phyloP scores from a whole-genome alignment of 2,329 filamentous ascomycete species.

The Dactylellina haptotyla region DNA sequence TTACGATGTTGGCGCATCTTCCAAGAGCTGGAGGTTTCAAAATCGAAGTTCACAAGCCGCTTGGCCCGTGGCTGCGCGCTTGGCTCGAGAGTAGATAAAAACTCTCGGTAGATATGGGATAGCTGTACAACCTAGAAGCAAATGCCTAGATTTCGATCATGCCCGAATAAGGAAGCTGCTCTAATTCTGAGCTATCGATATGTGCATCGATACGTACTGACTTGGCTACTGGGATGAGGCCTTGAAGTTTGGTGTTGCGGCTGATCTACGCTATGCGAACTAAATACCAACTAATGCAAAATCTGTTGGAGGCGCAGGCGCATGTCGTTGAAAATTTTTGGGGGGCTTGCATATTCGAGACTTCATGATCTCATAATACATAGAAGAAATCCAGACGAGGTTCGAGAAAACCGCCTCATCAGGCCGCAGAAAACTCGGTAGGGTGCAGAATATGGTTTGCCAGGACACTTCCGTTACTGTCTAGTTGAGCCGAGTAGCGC shows the following conservation, averaged over 20 bases:
- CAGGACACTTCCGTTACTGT: background rate
- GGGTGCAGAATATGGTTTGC: background rate
- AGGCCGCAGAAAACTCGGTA: background rate
- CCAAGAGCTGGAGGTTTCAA: background rate
- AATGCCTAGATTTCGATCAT: background rate
- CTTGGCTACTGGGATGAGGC: background rate
- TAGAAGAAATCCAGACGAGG: too few relatives aligned
- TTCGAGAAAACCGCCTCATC: too few relatives aligned
- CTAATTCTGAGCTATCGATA: background rate
- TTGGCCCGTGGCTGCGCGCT: constrained; percentile 11
- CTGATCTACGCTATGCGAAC: constrained; percentile 1
- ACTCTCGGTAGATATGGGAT: background rate
- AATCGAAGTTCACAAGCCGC: constrained; percentile 23
- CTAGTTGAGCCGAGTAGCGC: background rate
- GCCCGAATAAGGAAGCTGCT: constrained; percentile 18
- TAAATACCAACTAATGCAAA: background rate
- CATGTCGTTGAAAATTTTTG: too few relatives aligned
- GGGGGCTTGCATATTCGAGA: background rate
- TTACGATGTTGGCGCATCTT: background rate
- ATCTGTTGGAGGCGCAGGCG: too few relatives aligned
- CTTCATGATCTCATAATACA: too few relatives aligned
- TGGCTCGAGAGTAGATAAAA: background rate
- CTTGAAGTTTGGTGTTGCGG: background rate
- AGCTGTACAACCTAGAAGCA: background rate
- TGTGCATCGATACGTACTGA: background rate